Percentiles rank a stretch among this genome's conserved stretches.
These are phyloP conservation scores for Nemania bipapillata DNA, from an alignment of 2,329 filamentous ascomycete species.

Conservation along the genomic window DNA sequence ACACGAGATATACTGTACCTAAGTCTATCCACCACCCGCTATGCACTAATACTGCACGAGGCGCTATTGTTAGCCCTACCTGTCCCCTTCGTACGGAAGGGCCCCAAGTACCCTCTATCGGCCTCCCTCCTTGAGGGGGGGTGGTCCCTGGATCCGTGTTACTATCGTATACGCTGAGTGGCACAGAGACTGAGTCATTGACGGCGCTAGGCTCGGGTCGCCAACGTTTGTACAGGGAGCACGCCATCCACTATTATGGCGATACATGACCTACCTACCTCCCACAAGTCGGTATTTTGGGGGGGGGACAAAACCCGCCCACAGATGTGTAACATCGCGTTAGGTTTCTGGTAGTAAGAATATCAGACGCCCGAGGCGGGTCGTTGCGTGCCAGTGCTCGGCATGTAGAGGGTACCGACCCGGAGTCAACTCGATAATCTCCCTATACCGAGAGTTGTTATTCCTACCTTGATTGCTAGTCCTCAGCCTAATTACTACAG, in stretches of 20 bases:
- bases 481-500: not conserved
- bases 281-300: not conserved
- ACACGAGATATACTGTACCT: not conserved
- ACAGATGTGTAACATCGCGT: not conserved
- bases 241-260: constrained; percentile 10
- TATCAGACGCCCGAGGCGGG: not conserved
- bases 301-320: not conserved
- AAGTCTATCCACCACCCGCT: not conserved
- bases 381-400: not conserved
- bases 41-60: constrained; percentile 10
- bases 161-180: constrained; percentile 5
- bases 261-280: not conserved
- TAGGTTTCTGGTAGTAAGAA: not conserved
- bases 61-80: constrained; percentile 3
- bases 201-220: constrained; percentile 31
- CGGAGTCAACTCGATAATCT: not conserved
- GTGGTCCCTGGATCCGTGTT: not conserved
- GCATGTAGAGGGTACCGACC: not conserved
- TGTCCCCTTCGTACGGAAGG: not conserved
- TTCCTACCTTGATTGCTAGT: not conserved
- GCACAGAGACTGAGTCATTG: constrained; percentile 29
- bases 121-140: not conserved
- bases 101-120: not conserved
- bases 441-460: not conserved
- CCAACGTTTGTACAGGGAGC: constrained; percentile 21